A percentile compares a stretch with the other conserved stretches of the same genome.
Conservation (phyloP, 148 eudicot genomes). For the Chenopodium quinoa region DNA sequence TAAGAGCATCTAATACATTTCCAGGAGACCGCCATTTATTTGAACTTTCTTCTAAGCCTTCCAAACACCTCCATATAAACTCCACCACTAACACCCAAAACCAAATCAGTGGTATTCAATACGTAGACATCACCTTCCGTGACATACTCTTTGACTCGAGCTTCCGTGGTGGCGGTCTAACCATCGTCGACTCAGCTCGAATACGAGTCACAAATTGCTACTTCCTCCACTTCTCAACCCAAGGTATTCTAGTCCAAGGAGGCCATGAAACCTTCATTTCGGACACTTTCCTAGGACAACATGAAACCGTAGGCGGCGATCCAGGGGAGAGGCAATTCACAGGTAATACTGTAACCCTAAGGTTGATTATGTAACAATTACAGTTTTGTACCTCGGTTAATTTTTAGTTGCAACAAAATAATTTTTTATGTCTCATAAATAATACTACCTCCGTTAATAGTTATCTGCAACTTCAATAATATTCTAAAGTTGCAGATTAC, state of each 20-base stretch:
- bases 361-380: no score
- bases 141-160: conserved; percentile 23
- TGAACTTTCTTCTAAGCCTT: background rate
- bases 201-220: conserved; percentile 18
- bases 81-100: background rate
- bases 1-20: conserved; percentile 22
- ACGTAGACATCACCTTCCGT: conserved; percentile 18
- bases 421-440: no score
- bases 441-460: no score
- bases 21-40: conserved; percentile 11
- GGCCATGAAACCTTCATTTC: conserved; percentile 26
- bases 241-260: conserved; percentile 9
- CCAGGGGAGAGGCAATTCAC: conserved; percentile 3
- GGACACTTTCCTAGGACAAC: conserved; percentile 20
- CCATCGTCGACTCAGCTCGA: conserved; percentile 3
- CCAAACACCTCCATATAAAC: background rate
- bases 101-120: conserved; percentile 1
- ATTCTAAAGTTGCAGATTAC: no score
- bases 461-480: no score
- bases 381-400: no score
- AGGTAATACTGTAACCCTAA: no score
- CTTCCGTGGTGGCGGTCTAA: conserved; percentile 14
- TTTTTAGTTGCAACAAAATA: no score
- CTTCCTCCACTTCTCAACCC: conserved; percentile 21
- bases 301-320: conserved; percentile 14